Base-by-base conservation (phyloP, 2,329 filamentous ascomycete species). In the Botrytis sinoallii region DNA sequence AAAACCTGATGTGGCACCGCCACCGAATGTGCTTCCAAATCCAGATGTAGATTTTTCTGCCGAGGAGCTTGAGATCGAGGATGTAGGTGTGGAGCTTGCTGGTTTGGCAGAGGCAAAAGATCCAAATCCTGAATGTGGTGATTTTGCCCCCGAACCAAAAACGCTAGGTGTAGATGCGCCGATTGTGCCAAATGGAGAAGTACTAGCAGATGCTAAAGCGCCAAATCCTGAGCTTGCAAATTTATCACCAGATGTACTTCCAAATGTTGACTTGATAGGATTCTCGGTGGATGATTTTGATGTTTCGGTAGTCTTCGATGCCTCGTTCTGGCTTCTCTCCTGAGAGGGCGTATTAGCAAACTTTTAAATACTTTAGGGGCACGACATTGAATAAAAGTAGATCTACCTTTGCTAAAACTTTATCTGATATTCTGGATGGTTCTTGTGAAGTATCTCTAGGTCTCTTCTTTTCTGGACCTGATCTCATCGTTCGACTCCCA, bases 141-240 rank as follows among this genome's bases (percentile, higher is more conserved):
- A 38, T 67, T 76, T 69, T 64, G 74, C 52, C 44, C 71, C 75
- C 38, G 84, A 82, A 64, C 85, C 86, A 79, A 91, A 90, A 16
- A 85, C 79, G 75, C 85, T 87, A 48, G 84, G 83, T 76, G 85
- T 84, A 9, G 82, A 83, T 80, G 81, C 81, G 59, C 86, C 87
- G 63, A 91, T 79, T 29, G 85, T 81, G 57, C 89, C 89, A 79
- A 93, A 93, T 0, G 90, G 90, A 6, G 91, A 93, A 40, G 87
- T 84, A 55, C 85, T 84, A 8, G 88, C 87, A 38, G 87, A 84
- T 12, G 91, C 86, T 72, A 93, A 88, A 70, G 90, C 89, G 70
- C 90, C 88, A 79, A 94, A 90, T 29, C 87, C 88, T 4, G 92
- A 94, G 66, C 85, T 86, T 35, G 89, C 89, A 81, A 94, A 94